These are phyloP conservation scores for Capronia coronata DNA, from an alignment of 2,329 filamentous ascomycete species.

Conservation along the genomic window DNA sequence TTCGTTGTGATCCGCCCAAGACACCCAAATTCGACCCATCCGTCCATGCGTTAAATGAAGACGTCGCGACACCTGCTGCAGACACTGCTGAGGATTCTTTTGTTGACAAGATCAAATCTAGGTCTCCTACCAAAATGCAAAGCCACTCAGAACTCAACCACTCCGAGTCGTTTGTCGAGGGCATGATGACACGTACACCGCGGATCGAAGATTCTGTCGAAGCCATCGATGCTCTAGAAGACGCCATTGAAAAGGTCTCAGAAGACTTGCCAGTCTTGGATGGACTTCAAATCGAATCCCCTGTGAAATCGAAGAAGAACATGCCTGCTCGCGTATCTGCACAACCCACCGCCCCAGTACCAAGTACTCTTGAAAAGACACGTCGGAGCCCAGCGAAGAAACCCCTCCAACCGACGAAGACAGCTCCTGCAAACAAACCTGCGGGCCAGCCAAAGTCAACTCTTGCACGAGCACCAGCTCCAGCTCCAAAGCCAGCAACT, in stretches of 20 bases:
- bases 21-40: constrained; percentile 30
- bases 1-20: constrained; percentile 12
- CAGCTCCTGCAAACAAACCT: constrained; percentile 7
- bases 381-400: constrained; percentile 2
- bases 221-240: constrained; percentile 47
- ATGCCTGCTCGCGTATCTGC: constrained; percentile 5
- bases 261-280: constrained; percentile 33
- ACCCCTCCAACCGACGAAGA: constrained; percentile 23
- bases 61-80: constrained; percentile 3
- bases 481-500: constrained; percentile 16
- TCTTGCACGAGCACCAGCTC: constrained; percentile 1
- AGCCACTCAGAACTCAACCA: constrained; percentile 1
- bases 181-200: constrained; percentile 23
- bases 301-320: constrained; percentile 18
- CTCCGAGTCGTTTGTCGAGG: constrained; percentile 24
- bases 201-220: constrained; percentile 43
- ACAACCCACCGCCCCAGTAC: not conserved
- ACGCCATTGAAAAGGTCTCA: constrained; percentile 46
- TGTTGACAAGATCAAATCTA: constrained; percentile 29
- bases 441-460: constrained; percentile 7
- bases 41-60: constrained; percentile 20
- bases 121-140: constrained; percentile 27
- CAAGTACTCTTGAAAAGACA: constrained; percentile 15
- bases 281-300: constrained; percentile 21
- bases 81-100: constrained; percentile 29